Conservation (phyloP, 805 yeast species). For the Myxozyma vanderwaltii region DNA sequence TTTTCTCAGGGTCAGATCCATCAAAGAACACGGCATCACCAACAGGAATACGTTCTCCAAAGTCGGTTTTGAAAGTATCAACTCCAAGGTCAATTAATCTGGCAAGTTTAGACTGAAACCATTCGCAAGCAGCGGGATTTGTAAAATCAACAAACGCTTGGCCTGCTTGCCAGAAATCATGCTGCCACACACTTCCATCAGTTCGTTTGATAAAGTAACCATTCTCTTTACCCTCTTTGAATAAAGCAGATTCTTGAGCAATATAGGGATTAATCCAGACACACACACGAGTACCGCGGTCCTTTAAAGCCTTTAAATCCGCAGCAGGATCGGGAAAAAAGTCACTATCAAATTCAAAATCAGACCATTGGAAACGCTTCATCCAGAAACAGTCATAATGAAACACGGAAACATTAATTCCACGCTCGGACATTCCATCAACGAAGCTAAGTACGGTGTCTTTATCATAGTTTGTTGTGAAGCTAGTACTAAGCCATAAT, state of each 20-base stretch:
- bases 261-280: slow-evolving; percentile 48
- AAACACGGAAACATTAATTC: slow-evolving; percentile 44
- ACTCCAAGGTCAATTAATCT: slow-evolving; percentile 44
- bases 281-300: slow-evolving; percentile 42
- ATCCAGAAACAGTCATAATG: slow-evolving; percentile 49
- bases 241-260: slow-evolving; percentile 44
- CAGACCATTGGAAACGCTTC: slow-evolving; percentile 49
- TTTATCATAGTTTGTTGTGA: slow-evolving; percentile 45
- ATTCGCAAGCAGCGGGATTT: slow-evolving; percentile 44
- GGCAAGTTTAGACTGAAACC: slow-evolving; percentile 42
- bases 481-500: slow-evolving; percentile 46
- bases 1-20: slow-evolving; percentile 43
- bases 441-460: slow-evolving; percentile 43
- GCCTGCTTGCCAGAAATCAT: slow-evolving; percentile 48
- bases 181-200: slow-evolving; percentile 44
- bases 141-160: slow-evolving; percentile 48
- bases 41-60: slow-evolving; percentile 47
- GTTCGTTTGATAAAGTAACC: slow-evolving; percentile 42
- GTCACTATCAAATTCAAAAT: slow-evolving; percentile 46
- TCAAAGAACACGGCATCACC: slow-evolving; percentile 41
- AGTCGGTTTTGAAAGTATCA: slow-evolving; percentile 47
- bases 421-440: slow-evolving; percentile 46
- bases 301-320: slow-evolving; percentile 41
- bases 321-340: slow-evolving; percentile 43
- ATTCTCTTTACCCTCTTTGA: slow-evolving; percentile 42